Base-by-base conservation (phyloP, 1,139 yeast genomes). In the Zygosaccharomyces sapae region DNA sequence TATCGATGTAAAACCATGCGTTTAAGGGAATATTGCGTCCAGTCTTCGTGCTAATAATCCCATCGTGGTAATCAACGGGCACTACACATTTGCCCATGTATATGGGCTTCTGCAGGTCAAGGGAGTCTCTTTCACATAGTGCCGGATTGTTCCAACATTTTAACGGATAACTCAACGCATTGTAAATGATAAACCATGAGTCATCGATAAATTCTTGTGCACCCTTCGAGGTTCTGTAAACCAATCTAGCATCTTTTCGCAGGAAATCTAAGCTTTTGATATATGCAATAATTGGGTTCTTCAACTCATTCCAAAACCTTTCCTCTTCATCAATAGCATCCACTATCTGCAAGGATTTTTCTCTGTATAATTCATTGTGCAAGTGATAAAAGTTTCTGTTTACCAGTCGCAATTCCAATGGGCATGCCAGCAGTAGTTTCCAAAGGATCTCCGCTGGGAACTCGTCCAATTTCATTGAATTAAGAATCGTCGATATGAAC, bases 111-210 rank as follows among this genome's bases (percentile, higher is more conserved):
- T 49, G 49, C 25, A 38, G 38, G 25, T 49, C 52, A 16, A 46
- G 33, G 4, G 48, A 42, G 22, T 46, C 52, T 19, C 45, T 34
- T 8, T 31, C 41, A 13, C 34, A 22, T 8, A 33, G 12, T 4
- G 31, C 43, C n/a, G 41, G 37, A 18, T 41, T 40, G 38, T 48
- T 48, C 38, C 43, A 41, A 18, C 51, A 48, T 13, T 40, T 49
- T 43, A 47, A 33, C 10, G 51, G 50, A n/a, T 47, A 41, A 19
- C 31, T 35, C 38, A 57, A 35, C 2, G 53, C 43, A 34, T 51
- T 50, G 40, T 53, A 54, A 3, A 57, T 42, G 25, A 56, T 44
- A 18, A 51, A 48, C 62, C 62, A 58, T 6, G 62, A 58, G 35
- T 56, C 59, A 33, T 50, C 50, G 12, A 55, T 44, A 34, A 31